A percentile compares a stretch with the other conserved stretches of the same genome.
Evolutionary conservation across 176 grass and related monocot species (phyloP).

Genomic region (Bonia amplexicaulis): DNA sequence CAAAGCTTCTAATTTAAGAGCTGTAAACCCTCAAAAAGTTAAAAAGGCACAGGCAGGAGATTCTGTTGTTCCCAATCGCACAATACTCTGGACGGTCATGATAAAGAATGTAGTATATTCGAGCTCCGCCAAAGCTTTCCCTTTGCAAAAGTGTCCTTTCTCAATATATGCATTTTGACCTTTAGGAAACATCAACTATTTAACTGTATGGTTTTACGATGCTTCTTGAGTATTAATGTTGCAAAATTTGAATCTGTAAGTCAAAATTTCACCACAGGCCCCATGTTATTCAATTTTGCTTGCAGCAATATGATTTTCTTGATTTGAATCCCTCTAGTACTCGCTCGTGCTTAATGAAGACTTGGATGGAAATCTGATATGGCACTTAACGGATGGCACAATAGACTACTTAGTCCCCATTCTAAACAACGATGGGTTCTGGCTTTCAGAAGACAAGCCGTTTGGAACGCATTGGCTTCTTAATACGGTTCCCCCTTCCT

Average conservation of each 20-base stretch:
- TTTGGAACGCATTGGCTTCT: too few relatives aligned
- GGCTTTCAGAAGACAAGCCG: too few relatives aligned
- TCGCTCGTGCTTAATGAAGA: not conserved
- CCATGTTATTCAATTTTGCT: not conserved
- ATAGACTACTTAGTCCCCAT: not conserved
- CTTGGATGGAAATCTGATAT: not conserved
- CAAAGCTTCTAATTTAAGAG: too few relatives aligned
- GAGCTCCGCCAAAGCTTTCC: too few relatives aligned
- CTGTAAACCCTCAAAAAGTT: too few relatives aligned
- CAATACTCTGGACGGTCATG: too few relatives aligned
- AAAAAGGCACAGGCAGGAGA: too few relatives aligned
- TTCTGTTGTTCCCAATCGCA: too few relatives aligned
- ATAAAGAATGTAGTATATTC: too few relatives aligned
- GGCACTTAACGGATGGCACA: not conserved
- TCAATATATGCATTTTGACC: not conserved
- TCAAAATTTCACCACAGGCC: not conserved
- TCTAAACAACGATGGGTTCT: too few relatives aligned
- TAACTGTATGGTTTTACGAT: not conserved
- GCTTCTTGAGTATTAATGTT: not conserved
- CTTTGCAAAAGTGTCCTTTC: not conserved
- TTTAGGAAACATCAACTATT: not conserved
- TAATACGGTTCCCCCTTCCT: too few relatives aligned
- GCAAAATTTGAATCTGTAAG: conserved; percentile 6
- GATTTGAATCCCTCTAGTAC: not conserved
- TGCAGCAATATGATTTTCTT: not conserved